Evolutionary conservation across 768 basidiomycete genomes (phyloP).

Genomic region (Rhizopogon vulgaris): DNA sequence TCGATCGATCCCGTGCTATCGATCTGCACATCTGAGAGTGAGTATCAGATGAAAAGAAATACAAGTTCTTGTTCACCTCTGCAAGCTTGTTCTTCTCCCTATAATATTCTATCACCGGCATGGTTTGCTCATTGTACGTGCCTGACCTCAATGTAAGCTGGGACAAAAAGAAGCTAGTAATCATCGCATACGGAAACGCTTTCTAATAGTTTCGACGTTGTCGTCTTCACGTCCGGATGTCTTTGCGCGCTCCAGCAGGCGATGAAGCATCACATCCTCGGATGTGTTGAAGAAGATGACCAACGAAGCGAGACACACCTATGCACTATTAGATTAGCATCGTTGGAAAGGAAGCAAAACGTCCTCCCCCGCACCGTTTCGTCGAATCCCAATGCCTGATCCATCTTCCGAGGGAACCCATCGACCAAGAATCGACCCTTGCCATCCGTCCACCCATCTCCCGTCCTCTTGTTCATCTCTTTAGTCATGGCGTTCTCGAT

Average conservation of each 20-base stretch:
- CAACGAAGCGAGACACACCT: constrained; percentile 78
- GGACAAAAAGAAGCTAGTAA: neutral
- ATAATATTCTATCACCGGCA: constrained; percentile 93
- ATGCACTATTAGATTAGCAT: neutral
- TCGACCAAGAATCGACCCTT: constrained; percentile 89
- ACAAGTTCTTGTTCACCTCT: constrained; percentile 45
- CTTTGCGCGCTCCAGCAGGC: constrained; percentile 85
- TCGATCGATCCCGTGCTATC: constrained; percentile 65
- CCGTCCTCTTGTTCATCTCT: constrained; percentile 40
- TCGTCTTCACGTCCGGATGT: constrained; percentile 96
- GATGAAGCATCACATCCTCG: constrained; percentile 79
- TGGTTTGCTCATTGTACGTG: constrained; percentile 43
- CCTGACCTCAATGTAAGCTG: neutral
- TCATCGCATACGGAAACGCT: constrained; percentile 79
- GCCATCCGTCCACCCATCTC: constrained; percentile 62
- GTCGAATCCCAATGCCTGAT: constrained; percentile 92
- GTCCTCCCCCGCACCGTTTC: constrained; percentile 53
- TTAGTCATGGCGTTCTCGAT: constrained; percentile 86
- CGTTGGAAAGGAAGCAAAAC: neutral
- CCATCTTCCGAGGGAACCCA: constrained; percentile 98
- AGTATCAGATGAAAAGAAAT: neutral
- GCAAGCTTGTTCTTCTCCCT: constrained; percentile 60
- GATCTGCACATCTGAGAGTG: constrained; percentile 37
- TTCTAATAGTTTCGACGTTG: constrained; percentile 89
- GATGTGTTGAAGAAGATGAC: constrained; percentile 86